phyloP scores from a whole-genome alignment of 495 filamentous ascomycete species.

The Aspergillus bridgeri region DNA sequence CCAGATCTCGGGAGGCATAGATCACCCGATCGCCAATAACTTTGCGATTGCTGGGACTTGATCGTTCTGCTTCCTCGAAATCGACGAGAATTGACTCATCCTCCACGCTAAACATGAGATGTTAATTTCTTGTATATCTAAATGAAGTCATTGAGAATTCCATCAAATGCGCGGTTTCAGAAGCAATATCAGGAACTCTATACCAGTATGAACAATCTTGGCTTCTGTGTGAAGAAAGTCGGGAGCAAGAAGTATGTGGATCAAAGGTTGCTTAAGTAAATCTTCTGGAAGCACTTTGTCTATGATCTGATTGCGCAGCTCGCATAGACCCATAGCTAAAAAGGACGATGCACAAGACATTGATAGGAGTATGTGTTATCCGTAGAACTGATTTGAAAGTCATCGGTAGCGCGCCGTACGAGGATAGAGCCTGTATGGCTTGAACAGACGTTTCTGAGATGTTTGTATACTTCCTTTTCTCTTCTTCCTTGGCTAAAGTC shows the following conservation, averaged over 20 bases:
- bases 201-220: conserved; percentile 4
- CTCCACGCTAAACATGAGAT: conserved; percentile 27
- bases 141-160: neutral
- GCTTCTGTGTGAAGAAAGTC: conserved; percentile 16
- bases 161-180: neutral
- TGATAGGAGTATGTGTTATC: conserved; percentile 14
- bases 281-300: conserved; percentile 1
- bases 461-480: conserved; percentile 16
- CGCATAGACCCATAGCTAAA: conserved; percentile 22
- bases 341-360: conserved; percentile 30
- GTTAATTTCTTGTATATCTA: conserved; percentile 31
- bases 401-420: conserved; percentile 14
- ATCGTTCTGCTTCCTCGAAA: conserved; percentile 24
- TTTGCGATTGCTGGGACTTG: conserved; percentile 20
- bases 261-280: conserved; percentile 3
- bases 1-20: conserved; percentile 20
- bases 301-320: conserved; percentile 8
- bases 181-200: neutral
- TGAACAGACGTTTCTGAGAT: conserved; percentile 14
- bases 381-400: conserved; percentile 19
- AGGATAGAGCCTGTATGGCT: conserved; percentile 15
- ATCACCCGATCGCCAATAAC: conserved; percentile 16
- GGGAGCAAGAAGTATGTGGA: conserved; percentile 11
- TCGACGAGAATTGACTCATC: conserved; percentile 28
- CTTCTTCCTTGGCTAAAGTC: conserved; percentile 13